Base-by-base conservation (phyloP, 176 grass and related monocot species). In the Tillandsia leiboldiana region DNA sequence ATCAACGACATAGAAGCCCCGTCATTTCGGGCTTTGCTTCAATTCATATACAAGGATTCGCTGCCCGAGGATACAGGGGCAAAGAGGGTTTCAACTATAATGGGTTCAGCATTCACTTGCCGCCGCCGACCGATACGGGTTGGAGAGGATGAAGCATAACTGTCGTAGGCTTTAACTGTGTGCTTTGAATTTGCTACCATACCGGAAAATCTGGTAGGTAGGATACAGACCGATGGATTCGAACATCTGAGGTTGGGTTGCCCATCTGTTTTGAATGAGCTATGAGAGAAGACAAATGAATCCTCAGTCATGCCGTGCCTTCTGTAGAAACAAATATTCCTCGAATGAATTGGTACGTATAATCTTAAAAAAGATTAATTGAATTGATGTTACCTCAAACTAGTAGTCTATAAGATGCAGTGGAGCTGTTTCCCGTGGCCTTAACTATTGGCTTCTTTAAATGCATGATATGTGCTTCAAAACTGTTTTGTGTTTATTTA, bases 121-220 rank as follows among this genome's bases (percentile, higher is more conserved):
- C 27, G 87, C 87, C 0, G 86, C 86, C 10, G 83, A 90, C 66
- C 70, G 62, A 20, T 90, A 86, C 9, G 54, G 18, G 14, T 2
- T 86, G 48, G 63, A 79, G 3, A 75, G 87, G 22, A 64, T 90
- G 3, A 86, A 77, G 50, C 71, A 71, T 18, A 9, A 58, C 10
- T 66, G 65, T n/a, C 3, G 29, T 27, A 8, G 63, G 42, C 74
- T 82, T 13, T 74, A 78, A 56, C 71, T 3, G 50, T 28, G 50
- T 86, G 74, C 14, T 12, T 72, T 9, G 15, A 82, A 23, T 74
- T 78, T 64, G 68, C 28, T 10, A 11, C 83, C 10, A 69, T 70
- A 14, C 75, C 70, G 0, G 65, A 78, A 72, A 74, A 70, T 70
- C 67, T 82, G 70, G 71, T 63, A n/a, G 51, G 28, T 0, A 67